Base-by-base conservation (phyloP, 148 eudicot species). In the Silene latifolia region DNA sequence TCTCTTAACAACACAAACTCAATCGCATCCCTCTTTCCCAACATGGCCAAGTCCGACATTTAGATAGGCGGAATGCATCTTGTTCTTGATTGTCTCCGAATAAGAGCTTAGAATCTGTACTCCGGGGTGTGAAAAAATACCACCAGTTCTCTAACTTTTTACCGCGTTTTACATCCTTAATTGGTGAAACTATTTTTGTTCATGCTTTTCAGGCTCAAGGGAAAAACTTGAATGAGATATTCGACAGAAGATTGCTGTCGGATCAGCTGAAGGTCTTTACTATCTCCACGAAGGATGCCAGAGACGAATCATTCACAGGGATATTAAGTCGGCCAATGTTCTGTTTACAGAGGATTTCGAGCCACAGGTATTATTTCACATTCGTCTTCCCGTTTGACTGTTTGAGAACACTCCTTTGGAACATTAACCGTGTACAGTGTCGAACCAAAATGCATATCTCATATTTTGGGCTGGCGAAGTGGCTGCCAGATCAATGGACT, bases 401-500 rank as follows among this genome's bases (percentile, higher is more conserved):
- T 27, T 27, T 27, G 1, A 27, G 29, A 27, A 1, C 54, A 48
- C 7, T 10, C 14, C 15, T 48, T 48, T 9, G 15, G 15, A 48
- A 48, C 54, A 48, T 1, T 51, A 12, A 51, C 15, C 1, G 17
- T 51, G n/a, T n/a, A 51, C 4, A 51, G 4, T 51, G 56, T 15
- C 56, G 17, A 51, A 51, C 56, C 56, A 2, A 18, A 13, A 53
- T 75, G 83, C 80, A 95, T 97, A 90, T 95, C 62, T 94, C 96
- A 3, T 97, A 94, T 87, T 95, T 95, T 75, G 98, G 98, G 76
- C 90, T 95, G 20, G 98, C 98, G 60, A 95, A 95, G 80, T 95
- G 98, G 98, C 93, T 95, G 53, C 98, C 98, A 24, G 98, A 95
- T 76, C 93, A 92, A 65, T 95, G 97, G 98, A 87, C 93, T 60